These are phyloP conservation scores for Puccinia triticina DNA, from an alignment of 1,284 basidiomycete genomes.

Conservation along the genomic window DNA sequence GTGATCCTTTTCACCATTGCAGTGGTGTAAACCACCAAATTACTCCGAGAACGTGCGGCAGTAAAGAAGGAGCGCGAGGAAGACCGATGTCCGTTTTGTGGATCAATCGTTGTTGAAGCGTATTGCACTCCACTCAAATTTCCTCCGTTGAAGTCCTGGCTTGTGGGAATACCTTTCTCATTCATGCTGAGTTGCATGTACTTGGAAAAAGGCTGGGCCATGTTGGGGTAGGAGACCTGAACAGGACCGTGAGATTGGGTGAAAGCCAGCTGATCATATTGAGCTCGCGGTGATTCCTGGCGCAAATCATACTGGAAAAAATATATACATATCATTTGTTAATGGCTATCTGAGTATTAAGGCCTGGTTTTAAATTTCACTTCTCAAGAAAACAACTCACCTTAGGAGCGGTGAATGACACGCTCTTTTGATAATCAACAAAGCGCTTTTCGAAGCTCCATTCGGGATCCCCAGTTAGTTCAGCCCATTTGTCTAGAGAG, in stretches of 20 bases:
- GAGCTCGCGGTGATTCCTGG: constrained; percentile 26
- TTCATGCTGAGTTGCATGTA: constrained; percentile 55
- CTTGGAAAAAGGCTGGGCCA: constrained; percentile 40
- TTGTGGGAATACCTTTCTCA: constrained; percentile 56
- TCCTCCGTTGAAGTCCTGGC: constrained; percentile 41
- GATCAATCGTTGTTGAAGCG: constrained; percentile 36
- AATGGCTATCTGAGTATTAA: neutral
- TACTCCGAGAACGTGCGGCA: neutral
- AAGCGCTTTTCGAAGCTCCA: constrained; percentile 59
- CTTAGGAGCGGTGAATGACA: constrained; percentile 39
- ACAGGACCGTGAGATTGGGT: constrained; percentile 54
- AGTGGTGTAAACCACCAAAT: constrained; percentile 29
- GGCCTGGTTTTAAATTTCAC: neutral
- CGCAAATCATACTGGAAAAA: constrained; percentile 40
- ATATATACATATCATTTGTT: constrained; percentile 37
- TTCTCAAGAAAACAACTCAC: constrained; percentile 52
- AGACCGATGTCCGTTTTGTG: constrained; percentile 18
- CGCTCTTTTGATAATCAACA: constrained; percentile 37
- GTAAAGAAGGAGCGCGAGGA: constrained; percentile 22
- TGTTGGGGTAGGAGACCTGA: constrained; percentile 57
- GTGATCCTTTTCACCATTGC: constrained; percentile 26
- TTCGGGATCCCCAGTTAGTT: constrained; percentile 56
- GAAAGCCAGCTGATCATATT: constrained; percentile 12
- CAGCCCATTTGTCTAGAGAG: constrained; percentile 58
- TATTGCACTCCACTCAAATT: constrained; percentile 37